phyloP scores from a whole-genome alignment of 179 eudicot genomes.

The Silene coronaria region DNA sequence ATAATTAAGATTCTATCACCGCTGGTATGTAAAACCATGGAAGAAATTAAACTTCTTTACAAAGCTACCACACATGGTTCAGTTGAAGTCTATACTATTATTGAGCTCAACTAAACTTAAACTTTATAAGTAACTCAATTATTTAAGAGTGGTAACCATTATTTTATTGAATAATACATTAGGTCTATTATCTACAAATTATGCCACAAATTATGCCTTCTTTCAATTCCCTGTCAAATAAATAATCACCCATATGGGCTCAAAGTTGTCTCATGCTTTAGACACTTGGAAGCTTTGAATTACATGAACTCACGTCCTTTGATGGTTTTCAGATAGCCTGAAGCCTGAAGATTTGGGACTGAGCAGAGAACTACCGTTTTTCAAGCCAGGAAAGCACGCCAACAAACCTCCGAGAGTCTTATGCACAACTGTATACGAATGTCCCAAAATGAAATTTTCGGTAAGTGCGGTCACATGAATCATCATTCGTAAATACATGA shows the following conservation, averaged over 20 bases:
- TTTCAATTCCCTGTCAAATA: background rate
- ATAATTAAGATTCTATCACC: too few species aligned
- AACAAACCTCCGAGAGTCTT: slow-evolving; percentile 46
- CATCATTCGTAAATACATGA: too few species aligned
- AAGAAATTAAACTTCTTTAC: too few species aligned
- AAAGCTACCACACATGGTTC: too few species aligned
- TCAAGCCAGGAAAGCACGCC: slow-evolving; percentile 32
- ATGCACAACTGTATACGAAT: slow-evolving; percentile 56
- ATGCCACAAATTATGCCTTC: background rate
- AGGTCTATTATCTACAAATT: background rate
- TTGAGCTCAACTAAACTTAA: too few species aligned
- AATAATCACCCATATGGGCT: background rate
- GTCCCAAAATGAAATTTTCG: slow-evolving; percentile 42
- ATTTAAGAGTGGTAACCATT: too few species aligned
- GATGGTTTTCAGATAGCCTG: slow-evolving; percentile 47
- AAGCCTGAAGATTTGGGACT: slow-evolving; percentile 77
- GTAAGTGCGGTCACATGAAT: slow-evolving; percentile 30
- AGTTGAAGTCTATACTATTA: too few species aligned
- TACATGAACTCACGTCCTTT: background rate
- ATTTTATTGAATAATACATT: background rate
- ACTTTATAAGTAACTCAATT: too few species aligned
- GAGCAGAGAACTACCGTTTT: slow-evolving; percentile 54
- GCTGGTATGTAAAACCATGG: too few species aligned
- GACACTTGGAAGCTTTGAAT: background rate
- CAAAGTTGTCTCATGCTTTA: background rate